These are phyloP conservation scores for Acrasis kona DNA, from an alignment of 78 protist species.

Conservation along the genomic window DNA sequence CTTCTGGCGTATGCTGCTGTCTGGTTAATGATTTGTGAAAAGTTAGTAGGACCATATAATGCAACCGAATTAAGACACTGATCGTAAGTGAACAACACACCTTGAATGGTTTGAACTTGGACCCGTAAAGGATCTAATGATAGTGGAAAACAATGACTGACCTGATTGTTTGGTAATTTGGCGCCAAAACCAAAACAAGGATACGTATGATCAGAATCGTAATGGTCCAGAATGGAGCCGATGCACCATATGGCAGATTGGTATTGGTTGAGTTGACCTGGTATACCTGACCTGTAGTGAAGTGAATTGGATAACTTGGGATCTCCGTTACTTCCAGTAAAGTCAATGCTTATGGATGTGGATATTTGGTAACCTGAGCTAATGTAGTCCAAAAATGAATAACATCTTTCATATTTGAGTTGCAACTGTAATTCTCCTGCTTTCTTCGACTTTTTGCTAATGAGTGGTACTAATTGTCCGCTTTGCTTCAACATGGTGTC, in stretches of 20 bases:
- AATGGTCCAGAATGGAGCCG: constrained; percentile 39
- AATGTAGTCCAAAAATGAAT: background rate
- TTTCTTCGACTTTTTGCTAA: no score
- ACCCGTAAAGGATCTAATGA: background rate
- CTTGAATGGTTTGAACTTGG: constrained; percentile 1
- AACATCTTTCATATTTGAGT: no score
- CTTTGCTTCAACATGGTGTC: no score
- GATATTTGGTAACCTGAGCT: constrained; percentile 7
- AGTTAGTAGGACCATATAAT: constrained; percentile 19
- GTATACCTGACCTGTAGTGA: no score
- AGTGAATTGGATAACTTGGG: constrained; percentile 29
- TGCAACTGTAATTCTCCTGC: no score
- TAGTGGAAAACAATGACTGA: constrained; percentile 42
- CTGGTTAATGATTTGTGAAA: constrained; percentile 4
- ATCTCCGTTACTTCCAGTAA: constrained; percentile 65
- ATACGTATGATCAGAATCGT: constrained; percentile 48
- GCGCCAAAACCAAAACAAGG: constrained; percentile 78
- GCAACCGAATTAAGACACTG: background rate
- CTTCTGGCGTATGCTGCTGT: background rate
- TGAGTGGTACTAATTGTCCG: no score
- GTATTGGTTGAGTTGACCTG: no score
- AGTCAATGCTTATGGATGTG: constrained; percentile 67
- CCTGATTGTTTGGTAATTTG: background rate
- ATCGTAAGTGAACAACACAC: background rate
- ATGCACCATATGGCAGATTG: constrained; percentile 38